These are phyloP conservation scores for Mortierella hygrophila DNA, from an alignment of 192 early-diverging fungal species.

Conservation along the genomic window DNA sequence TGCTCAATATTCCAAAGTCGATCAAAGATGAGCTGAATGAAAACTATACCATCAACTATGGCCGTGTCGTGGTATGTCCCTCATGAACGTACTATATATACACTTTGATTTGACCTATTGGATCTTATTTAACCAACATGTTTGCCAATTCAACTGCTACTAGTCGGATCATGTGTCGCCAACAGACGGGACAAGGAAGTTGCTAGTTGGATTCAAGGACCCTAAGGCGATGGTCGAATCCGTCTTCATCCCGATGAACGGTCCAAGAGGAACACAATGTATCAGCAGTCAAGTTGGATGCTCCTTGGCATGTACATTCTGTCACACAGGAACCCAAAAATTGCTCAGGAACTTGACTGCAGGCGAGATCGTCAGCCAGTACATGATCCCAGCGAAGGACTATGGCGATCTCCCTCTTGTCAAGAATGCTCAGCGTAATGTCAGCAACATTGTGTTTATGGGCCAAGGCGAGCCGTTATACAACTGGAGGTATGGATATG, in stretches of 20 bases:
- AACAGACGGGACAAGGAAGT: slow-evolving; percentile 71
- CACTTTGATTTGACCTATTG: neutral
- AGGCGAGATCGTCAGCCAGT: slow-evolving; percentile 77
- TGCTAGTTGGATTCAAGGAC: slow-evolving; percentile 71
- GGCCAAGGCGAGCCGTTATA: slow-evolving; percentile 92
- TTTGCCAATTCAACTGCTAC: neutral
- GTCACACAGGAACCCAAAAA: slow-evolving; percentile 93
- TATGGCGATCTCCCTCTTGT: slow-evolving; percentile 72
- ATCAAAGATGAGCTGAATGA: slow-evolving; percentile 63
- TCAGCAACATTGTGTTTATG: slow-evolving; percentile 94
- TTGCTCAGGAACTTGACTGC: slow-evolving; percentile 81
- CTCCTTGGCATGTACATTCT: slow-evolving; percentile 88
- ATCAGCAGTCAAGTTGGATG: slow-evolving; percentile 90
- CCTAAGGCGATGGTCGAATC: slow-evolving; percentile 76
- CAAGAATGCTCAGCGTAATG: slow-evolving; percentile 56
- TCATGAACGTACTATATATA: neutral
- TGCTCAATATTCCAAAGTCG: slow-evolving; percentile 69
- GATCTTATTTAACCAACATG: neutral
- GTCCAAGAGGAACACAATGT: slow-evolving; percentile 75
- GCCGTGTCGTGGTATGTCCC: slow-evolving; percentile 61
- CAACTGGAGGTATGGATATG: slow-evolving; percentile 75
- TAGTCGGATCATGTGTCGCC: slow-evolving; percentile 61
- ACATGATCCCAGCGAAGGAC: slow-evolving; percentile 72
- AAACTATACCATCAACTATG: slow-evolving; percentile 68
- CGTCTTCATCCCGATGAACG: slow-evolving; percentile 81